A percentile compares a stretch with the other conserved stretches of the same genome.
These are phyloP conservation scores for Curvularia lunata DNA, from an alignment of 2,329 filamentous ascomycete genomes.

Conservation along the genomic window DNA sequence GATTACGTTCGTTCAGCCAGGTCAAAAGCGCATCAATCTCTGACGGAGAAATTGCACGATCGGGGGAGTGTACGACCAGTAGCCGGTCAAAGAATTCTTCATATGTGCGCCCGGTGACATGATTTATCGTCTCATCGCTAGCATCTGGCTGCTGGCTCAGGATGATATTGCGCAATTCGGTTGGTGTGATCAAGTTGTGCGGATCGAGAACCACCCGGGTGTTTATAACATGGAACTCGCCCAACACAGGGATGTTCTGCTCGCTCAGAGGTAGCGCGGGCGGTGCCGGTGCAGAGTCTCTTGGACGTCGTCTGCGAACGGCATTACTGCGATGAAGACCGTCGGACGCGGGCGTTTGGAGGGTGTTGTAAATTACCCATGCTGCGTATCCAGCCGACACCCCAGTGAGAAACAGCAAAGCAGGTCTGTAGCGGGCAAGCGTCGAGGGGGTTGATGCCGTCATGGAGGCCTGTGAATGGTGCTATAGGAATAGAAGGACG, in stretches of 20 bases:
- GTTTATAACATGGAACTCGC: constrained; percentile 37
- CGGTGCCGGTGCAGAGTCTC: constrained; percentile 24
- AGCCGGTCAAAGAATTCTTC: constrained; percentile 41
- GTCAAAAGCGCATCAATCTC: constrained; percentile 29
- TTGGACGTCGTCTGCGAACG: constrained; percentile 58
- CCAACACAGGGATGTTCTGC: constrained; percentile 30
- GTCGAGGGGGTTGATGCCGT: constrained; percentile 41
- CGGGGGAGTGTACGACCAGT: constrained; percentile 30
- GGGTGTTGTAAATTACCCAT: constrained; percentile 63
- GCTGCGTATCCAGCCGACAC: constrained; percentile 63
- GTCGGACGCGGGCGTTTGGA: constrained; percentile 34
- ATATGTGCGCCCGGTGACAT: constrained; percentile 33
- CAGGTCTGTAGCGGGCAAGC: constrained; percentile 52
- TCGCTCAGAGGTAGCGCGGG: constrained; percentile 21
- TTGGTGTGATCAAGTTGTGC: constrained; percentile 26
- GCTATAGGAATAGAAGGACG: constrained; percentile 8
- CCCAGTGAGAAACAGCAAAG: constrained; percentile 62
- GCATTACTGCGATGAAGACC: constrained; percentile 71
- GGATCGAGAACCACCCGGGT: constrained; percentile 31
- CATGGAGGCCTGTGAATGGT: constrained; percentile 29
- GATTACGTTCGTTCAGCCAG: constrained; percentile 28
- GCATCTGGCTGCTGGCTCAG: constrained; percentile 25
- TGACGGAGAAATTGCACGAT: constrained; percentile 22
- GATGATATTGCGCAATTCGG: constrained; percentile 35
- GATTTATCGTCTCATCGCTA: constrained; percentile 28